These are phyloP conservation scores for Umbilicaria muhlenbergii DNA, from an alignment of 495 filamentous ascomycete species.

Conservation along the genomic window DNA sequence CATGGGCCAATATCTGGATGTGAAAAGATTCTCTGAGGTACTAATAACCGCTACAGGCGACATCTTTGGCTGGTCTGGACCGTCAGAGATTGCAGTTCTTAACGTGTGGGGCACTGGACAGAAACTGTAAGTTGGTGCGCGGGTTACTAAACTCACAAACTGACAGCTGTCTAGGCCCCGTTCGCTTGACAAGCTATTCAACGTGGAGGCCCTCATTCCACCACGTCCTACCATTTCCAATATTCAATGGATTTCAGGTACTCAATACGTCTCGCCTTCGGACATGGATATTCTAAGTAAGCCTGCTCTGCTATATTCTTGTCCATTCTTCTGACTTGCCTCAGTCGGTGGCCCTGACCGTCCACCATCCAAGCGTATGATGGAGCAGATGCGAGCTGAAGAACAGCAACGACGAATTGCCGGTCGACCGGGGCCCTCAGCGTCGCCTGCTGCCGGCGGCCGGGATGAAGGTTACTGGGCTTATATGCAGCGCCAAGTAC, in stretches of 20 bases:
- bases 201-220: constrained; percentile 53
- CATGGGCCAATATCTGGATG: constrained; percentile 51
- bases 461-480: constrained; percentile 46
- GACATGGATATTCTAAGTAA: constrained; percentile 75
- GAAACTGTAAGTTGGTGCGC: constrained; percentile 26
- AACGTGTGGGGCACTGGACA: constrained; percentile 66
- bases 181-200: constrained; percentile 60
- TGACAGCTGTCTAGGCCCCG: constrained; percentile 23
- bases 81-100: constrained; percentile 65
- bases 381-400: constrained; percentile 45
- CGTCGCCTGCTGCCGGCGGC: constrained; percentile 5
- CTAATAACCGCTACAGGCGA: constrained; percentile 61
- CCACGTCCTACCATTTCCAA: constrained; percentile 90
- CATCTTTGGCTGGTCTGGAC: constrained; percentile 77
- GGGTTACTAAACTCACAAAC: constrained; percentile 15
- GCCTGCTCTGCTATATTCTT: constrained; percentile 5
- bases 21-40: constrained; percentile 48
- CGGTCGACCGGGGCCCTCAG: constrained; percentile 18
- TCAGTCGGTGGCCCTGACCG: constrained; percentile 71
- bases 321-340: background rate
- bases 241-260: constrained; percentile 89
- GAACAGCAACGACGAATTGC: constrained; percentile 39
- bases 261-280: constrained; percentile 75
- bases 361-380: constrained; percentile 65
- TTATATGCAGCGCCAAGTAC: constrained; percentile 65